Percentiles rank a stretch among this genome's conserved stretches.
Evolutionary conservation across 2,329 filamentous ascomycete species (phyloP).

Genomic region (Mariannaea elegans): DNA sequence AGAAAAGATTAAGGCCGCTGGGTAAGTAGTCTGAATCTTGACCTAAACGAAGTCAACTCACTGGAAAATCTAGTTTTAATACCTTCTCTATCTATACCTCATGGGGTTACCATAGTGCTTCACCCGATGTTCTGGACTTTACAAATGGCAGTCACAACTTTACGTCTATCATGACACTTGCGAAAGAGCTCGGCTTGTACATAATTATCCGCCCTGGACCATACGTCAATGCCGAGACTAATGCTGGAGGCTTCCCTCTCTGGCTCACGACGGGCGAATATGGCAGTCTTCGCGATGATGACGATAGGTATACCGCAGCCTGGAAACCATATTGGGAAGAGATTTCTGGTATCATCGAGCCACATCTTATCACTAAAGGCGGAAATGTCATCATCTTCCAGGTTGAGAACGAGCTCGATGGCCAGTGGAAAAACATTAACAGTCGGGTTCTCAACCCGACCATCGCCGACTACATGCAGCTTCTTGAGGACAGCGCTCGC

Average conservation of each 20-base stretch:
- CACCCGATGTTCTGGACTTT: conserved; percentile 43
- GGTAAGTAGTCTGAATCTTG: conserved; percentile 33
- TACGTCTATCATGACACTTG: conserved; percentile 56
- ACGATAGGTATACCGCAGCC: conserved; percentile 60
- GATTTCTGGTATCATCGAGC: conserved; percentile 59
- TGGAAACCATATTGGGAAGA: conserved; percentile 63
- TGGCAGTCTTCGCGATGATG: conserved; percentile 61
- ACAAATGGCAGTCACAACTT: conserved; percentile 54
- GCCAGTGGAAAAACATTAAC: conserved; percentile 52
- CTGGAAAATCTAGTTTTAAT: conserved; percentile 46
- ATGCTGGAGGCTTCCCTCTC: conserved; percentile 68
- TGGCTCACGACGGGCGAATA: conserved; percentile 71
- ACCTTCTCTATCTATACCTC: conserved; percentile 54
- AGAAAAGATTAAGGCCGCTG: conserved; percentile 53
- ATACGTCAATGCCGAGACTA: conserved; percentile 71
- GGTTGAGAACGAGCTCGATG: conserved; percentile 64
- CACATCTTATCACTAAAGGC: conserved; percentile 65
- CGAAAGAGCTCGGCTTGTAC: conserved; percentile 56
- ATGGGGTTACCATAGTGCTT: conserved; percentile 52
- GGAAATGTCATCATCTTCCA: conserved; percentile 64
- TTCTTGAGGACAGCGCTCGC: conserved; percentile 62
- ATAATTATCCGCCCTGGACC: conserved; percentile 63
- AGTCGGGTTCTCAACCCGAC: conserved; percentile 57
- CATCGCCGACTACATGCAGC: conserved; percentile 64
- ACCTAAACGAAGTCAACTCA: background rate